Evolutionary conservation across 2,329 filamentous ascomycete species (phyloP), one percentile per base, ranked within the genome.

Genomic region (Penicillium sp.): DNA sequence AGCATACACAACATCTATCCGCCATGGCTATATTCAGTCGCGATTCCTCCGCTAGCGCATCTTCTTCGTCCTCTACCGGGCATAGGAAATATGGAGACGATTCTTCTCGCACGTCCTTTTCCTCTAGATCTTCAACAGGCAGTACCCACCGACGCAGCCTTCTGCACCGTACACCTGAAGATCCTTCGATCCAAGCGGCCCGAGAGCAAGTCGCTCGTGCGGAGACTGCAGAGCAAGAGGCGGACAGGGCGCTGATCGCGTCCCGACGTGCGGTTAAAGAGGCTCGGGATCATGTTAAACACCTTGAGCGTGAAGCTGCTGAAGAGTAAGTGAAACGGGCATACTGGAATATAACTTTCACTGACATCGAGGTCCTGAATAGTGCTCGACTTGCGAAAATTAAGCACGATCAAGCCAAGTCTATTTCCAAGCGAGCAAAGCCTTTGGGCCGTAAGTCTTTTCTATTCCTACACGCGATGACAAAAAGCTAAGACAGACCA

Each of bases 381-480:
- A 72, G 68, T 67, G 83, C 86, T 2, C 76, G 85, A 22, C 71
- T 81, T 41, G 86, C 86, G 1, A 87, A 85, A 79, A 82, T 89
- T 49, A 89, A 89, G 81, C 81, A 87, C 72, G 78, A 80, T 50
- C 83, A 89, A 66, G 87, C 86, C 1, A 80, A 78, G 63, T 82
- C 84, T 65, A 81, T 89, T 27, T 85, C 83, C 6, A 89, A 87
- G 82, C 79, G 85, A 50, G 86, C 84, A n/a, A 85, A 86, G 72
- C 80, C 82, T n/a, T 81, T 89, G 55, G 86, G 87, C 53, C 83
- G 86, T 88, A 78, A 76, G 83, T 29, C 25, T 14, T 42, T 12
- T 14, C 33, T 7, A n/a, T 11, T 5, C 15, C 11, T 20, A 35
- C 22, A 40, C 7, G 6, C 2, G 14, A 26, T 49, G 2, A 11